Evolutionary conservation across 1,284 basidiomycete genomes (phyloP), one percentile per base, ranked within the genome.

Genomic region (Anthracocystis setariae): DNA sequence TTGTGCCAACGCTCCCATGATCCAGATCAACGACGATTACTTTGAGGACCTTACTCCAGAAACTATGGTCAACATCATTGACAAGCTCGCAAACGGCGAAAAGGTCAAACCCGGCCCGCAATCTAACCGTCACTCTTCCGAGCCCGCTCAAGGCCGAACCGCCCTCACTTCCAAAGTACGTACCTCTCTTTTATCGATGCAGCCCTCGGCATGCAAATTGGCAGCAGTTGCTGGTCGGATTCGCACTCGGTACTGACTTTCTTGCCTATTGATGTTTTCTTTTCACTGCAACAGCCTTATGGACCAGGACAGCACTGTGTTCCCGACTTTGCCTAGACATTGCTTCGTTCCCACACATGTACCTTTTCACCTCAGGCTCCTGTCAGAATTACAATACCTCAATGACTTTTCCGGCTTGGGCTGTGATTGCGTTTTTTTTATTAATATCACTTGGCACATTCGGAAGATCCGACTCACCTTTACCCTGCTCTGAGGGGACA

Each of bases 1-100:
- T 48, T 99, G 95, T 85, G 92, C 91, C 76, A 99, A 98, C 84
- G 96, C 96, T n/a, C 95, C 95, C 12, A 99, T 98, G 95, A 87
- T 98, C 84, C 94, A 91, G 76, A 88, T 98, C 82, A 91, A 91
- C 51, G 96, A 98, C 82, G 93, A 97, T 83, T 99, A 92, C 86
- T 98, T 94, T 84, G 95, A 99, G 89, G 95, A 99, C 83, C 87
- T 99, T 55, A 98, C 94, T n/a, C 88, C 92, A 2, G 89, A 91
- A 78, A 90, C 92, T 10, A 95, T 94, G 23, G 90, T 90, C 86
- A 91, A 91, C 84, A 87, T 98, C 42, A 86, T 99, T 53, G 90
- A 93, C 64, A 90, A 90, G 2, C 90, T 99, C 80, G 86, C 89
- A 32, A 90, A 89, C 78, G 94, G 94, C 53, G 87, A 91, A 84